Percentiles rank a stretch among this genome's conserved stretches.
phyloP scores from a whole-genome alignment of 768 basidiomycete species.

The Calocybe indica region DNA sequence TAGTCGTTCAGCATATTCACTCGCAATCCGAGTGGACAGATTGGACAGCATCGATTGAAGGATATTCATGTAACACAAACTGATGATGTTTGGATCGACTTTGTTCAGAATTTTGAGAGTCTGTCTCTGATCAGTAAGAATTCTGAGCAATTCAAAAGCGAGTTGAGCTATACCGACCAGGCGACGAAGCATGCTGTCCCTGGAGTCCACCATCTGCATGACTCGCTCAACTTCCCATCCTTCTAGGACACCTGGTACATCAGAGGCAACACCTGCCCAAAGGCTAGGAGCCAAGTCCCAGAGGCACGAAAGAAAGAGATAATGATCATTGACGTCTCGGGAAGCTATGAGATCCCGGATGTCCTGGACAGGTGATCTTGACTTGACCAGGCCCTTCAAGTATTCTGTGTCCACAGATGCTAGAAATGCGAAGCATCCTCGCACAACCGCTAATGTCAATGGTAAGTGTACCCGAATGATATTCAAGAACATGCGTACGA shows the following conservation, averaged over 20 bases:
- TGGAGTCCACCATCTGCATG: conserved; percentile 60
- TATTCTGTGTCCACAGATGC: neutral
- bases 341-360: conserved; percentile 59
- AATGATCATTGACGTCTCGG: conserved; percentile 51
- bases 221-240: conserved; percentile 68
- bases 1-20: conserved; percentile 39
- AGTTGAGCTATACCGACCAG: conserved; percentile 36
- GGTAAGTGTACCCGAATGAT: too few species aligned
- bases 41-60: conserved; percentile 29
- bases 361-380: conserved; percentile 30
- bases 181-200: conserved; percentile 50
- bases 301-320: conserved; percentile 63
- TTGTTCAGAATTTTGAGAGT: conserved; percentile 50
- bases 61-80: conserved; percentile 44
- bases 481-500: too few species aligned
- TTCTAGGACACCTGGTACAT: conserved; percentile 51
- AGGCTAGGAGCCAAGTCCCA: conserved; percentile 46
- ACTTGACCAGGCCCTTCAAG: conserved; percentile 30
- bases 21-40: conserved; percentile 26
- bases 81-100: conserved; percentile 55
- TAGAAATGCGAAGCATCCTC: too few species aligned
- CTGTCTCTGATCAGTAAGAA: conserved; percentile 33
- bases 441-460: too few species aligned
- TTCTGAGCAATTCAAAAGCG: neutral
- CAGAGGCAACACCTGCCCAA: conserved; percentile 63